Evolutionary conservation across 2,329 filamentous ascomycete species (phyloP), one percentile per base, ranked within the genome.

Genomic region (Pseudogymnoascus sp.): DNA sequence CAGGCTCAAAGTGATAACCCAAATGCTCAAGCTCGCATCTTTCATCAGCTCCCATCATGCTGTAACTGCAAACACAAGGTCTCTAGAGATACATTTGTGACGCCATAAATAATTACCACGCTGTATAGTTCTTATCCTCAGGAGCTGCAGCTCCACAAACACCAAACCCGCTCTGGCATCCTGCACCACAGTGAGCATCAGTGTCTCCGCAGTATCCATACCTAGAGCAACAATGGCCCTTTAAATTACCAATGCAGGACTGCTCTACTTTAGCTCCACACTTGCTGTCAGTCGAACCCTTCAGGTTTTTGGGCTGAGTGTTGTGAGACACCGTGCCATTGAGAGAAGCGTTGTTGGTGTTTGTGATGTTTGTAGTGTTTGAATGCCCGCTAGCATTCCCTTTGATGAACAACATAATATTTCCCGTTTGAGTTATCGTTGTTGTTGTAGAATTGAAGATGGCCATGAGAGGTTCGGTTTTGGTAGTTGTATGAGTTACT

Each of bases 151-250:
- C 28, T 14, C 47, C 47, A 66, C 75, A 76, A 32, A 68, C 63
- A 14, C 74, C 74, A 64, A 73, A 76, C n/a, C 60, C 66, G 7
- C 63, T 60, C 66, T 75, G 71, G 65, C 75, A 77, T 12, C 72
- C 72, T 38, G 69, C 71, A 9, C 68, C 69, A 64, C 75, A 76
- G 62, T 75, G 71, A 30, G 69, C 66, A 34, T 66, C 68, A 64
- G 70, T 72, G 41, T 66, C 69, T 5, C 74, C 74, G 61, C 78
- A 80, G 66, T 70, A 72, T 57, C 74, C 69, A 64, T 69, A 68
- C 61, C 67, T 69, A 14, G 75, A 77, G 70, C 77, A 80, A 70
- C 78, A 78, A 16, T 28, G n/a, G n/a, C 47, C 28, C 8, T 14
- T 16, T 30, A 9, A 2, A 54, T 54, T 12, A 1, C 3, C 3